Evolutionary conservation across 345 rosid genomes (phyloP), one percentile per base, ranked within the genome.

Genomic region (Linum tenue): DNA sequence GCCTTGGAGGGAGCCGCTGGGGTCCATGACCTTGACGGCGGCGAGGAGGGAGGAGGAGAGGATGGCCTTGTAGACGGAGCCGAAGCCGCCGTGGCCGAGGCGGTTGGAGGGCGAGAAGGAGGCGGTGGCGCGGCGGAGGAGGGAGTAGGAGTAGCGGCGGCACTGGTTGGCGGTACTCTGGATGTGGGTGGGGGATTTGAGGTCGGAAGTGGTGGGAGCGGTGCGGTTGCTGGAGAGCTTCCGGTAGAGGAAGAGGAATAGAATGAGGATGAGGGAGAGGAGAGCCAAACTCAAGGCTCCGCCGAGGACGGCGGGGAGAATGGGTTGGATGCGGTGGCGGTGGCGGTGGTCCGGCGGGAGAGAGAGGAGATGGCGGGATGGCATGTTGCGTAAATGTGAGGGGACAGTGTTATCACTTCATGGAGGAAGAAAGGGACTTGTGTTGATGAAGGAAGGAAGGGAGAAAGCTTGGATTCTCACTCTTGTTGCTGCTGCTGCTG

Each of bases 1-100:
- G 22, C 95, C 90, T 65, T 87, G 95, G 7, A 87, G 66, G 0
- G 88, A 85, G 14, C 85, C 85, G 0, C 70, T 60, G 1, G 82
- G 72, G 65, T 87, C 85, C 82, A 87, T 86, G 37, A 87, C 72
- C 59, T 87, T 85, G 37, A 57, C 60, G 60, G 60, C 60, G 60
- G 60, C 37, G 35, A 22, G 60, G 37, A 31, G 60, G 60, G 59
- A 74, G 39, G 55, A 69, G 0, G 87, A 79, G 22, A 87, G 64
- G 35, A 70, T 64, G 55, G 86, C 90, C 78, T 83, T 87, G 65
- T 83, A 83, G 41, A 87, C 90, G 0, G 84, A 75, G 31, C 72
- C 69, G 41, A 68, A 67, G 14, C 72, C 65, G 3, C 60, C 60
- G 60, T 57, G 60, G 3, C 60, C 60, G 60, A 57, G 60, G 9